Base-by-base conservation (phyloP, 2,329 filamentous ascomycete genomes). In the Apiospora marii region DNA sequence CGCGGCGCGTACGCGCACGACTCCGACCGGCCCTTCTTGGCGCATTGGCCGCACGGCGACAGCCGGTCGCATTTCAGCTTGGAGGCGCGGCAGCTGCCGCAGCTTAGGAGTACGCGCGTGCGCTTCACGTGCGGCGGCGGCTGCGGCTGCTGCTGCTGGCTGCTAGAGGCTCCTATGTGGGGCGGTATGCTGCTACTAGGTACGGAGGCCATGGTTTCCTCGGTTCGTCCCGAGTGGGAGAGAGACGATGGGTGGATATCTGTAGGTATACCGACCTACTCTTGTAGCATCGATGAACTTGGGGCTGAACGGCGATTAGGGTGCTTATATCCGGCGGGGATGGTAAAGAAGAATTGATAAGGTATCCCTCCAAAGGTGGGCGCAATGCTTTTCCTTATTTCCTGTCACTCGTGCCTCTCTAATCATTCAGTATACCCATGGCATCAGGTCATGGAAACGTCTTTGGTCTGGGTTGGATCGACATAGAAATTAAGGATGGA, bases 31-130 rank as follows among this genome's bases (percentile, higher is more conserved):
- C 82, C 85, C 76, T 87, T 88, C 74, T 87, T 88, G 49, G 83
- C 75, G 76, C 88, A 90, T 79, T 89, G 87, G 14, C 82, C 78
- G 79, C 88, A 90, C 68, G 88, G 88, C 61, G 83, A 78, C 7
- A 80, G 79, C 69, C 88, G 86, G 77, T 90, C 87, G 78, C 88
- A 90, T 75, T 89, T 90, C 41, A 89, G 84, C 81, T 90, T 90
- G 51, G 87, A 89, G 71, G 76, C 73, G 69, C 88, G 87, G 75
- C 88, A 90, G 2, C 86, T 84, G 10, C 81, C 85, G 74, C 88
- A 90, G 4, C 86, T 88, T 30, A 89, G 84, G 3, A 88, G 81
- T 30, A 88, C 81, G 46, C 87, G 83, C 27, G 82, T 83, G 37
- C 87, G 85, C 77, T 88, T 89, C 48, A 74, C 49, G 10, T 72